Conservation (phyloP, 306 rosid genomes). For the Corylus heterophylla region DNA sequence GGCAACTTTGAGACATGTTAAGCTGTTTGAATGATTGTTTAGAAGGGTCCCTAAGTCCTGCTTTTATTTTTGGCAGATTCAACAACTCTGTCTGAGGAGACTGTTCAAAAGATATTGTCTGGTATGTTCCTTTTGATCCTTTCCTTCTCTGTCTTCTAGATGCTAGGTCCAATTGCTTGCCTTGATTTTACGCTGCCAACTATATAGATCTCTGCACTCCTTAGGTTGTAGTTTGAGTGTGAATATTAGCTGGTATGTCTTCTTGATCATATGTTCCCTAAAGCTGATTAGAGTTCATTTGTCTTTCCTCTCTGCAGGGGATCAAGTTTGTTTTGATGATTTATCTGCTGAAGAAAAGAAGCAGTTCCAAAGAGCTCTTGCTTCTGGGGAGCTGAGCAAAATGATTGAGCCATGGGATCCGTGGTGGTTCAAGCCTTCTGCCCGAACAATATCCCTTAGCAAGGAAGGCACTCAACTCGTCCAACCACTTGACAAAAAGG, state of each 20-base stretch:
- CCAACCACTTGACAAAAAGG: slow-evolving; percentile 50
- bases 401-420: slow-evolving; percentile 97
- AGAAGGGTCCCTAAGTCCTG: neutral
- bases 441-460: slow-evolving; percentile 66
- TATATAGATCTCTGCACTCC: neutral
- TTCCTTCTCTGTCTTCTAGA: neutral
- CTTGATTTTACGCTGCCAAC: neutral
- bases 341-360: slow-evolving; percentile 79
- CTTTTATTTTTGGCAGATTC: slow-evolving; percentile 29
- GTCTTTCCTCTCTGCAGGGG: slow-evolving; percentile 48
- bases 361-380: slow-evolving; percentile 75
- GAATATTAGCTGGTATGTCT: neutral
- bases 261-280: neutral
- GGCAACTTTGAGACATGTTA: neutral
- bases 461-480: slow-evolving; percentile 81
- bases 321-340: slow-evolving; percentile 71
- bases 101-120: slow-evolving; percentile 36
- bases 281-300: slow-evolving; percentile 18
- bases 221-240: neutral
- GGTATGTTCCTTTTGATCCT: slow-evolving; percentile 14
- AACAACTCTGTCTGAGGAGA: slow-evolving; percentile 44
- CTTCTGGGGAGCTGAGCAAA: slow-evolving; percentile 83
- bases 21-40: neutral
- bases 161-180: too few relatives aligned
- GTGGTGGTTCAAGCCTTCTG: slow-evolving; percentile 88